phyloP scores from a whole-genome alignment of 192 early-diverging fungal species.

The Podila horticola region DNA sequence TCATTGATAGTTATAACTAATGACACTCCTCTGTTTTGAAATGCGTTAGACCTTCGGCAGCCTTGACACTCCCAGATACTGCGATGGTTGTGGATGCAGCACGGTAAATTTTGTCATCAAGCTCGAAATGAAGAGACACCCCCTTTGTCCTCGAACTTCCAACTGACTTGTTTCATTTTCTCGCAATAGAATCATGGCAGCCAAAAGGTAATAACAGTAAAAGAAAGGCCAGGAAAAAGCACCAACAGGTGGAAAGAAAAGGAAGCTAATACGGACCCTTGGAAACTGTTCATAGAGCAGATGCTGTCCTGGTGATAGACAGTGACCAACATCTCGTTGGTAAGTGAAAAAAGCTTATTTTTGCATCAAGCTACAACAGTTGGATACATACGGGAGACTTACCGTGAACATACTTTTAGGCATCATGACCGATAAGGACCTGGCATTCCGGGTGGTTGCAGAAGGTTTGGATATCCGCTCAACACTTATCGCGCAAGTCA shows the following conservation, averaged over 20 bases:
- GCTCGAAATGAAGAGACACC: neutral
- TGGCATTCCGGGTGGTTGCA: conserved; percentile 87
- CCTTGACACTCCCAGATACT: conserved; percentile 1
- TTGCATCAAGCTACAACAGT: neutral
- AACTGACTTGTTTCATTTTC: conserved; percentile 4
- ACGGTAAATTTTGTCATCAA: conserved; percentile 66
- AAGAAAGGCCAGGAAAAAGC: neutral
- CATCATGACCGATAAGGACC: conserved; percentile 92
- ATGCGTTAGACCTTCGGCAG: conserved; percentile 4
- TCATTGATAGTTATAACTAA: neutral
- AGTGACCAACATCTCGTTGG: conserved; percentile 63
- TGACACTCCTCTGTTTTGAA: neutral
- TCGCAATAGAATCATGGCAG: conserved; percentile 30
- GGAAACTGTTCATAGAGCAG: conserved; percentile 15
- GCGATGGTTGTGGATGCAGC: conserved; percentile 7
- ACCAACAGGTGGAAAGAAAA: neutral
- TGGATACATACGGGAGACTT: conserved; percentile 47
- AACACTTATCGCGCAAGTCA: conserved; percentile 77
- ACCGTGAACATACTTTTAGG: conserved; percentile 69
- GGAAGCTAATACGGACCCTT: too few relatives aligned
- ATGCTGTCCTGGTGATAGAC: conserved; percentile 46
- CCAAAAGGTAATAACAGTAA: conserved; percentile 56
- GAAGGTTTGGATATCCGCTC: conserved; percentile 68
- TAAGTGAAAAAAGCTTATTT: neutral
- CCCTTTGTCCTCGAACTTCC: neutral